Evolutionary conservation across 1,139 yeast genomes (phyloP).

Genomic region (Debaryomyces coudertii): DNA sequence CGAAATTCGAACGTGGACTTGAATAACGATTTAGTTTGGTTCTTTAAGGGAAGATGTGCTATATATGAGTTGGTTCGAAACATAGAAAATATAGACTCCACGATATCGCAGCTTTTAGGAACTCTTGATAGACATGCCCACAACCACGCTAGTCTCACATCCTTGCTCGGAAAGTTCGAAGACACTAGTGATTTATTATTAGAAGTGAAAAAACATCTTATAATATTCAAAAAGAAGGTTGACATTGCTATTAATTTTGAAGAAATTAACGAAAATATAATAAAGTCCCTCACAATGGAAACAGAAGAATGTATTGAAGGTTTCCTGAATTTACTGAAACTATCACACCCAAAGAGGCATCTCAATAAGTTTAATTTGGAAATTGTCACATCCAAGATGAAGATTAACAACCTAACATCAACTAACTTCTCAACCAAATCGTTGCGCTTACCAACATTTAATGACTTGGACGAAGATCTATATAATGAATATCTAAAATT

Average conservation of each 20-base stretch:
- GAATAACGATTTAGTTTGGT: slow-evolving; percentile 41
- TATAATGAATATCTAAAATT: slow-evolving; percentile 34
- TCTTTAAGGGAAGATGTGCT: slow-evolving; percentile 49
- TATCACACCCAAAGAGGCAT: slow-evolving; percentile 45
- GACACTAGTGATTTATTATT: slow-evolving; percentile 42
- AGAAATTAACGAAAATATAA: slow-evolving; percentile 57
- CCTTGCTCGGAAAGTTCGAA: slow-evolving; percentile 31
- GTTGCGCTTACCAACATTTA: slow-evolving; percentile 36
- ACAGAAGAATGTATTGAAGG: slow-evolving; percentile 48
- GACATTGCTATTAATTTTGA: slow-evolving; percentile 60
- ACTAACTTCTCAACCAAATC: slow-evolving; percentile 23
- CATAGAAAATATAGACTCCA: slow-evolving; percentile 50
- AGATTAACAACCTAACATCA: slow-evolving; percentile 29
- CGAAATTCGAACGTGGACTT: slow-evolving; percentile 10
- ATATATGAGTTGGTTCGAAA: slow-evolving; percentile 41
- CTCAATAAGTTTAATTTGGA: slow-evolving; percentile 45
- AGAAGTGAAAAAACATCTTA: slow-evolving; percentile 41
- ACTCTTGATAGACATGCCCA: slow-evolving; percentile 25
- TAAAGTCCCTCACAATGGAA: slow-evolving; percentile 55
- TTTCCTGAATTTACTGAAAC: slow-evolving; percentile 40
- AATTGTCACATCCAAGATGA: slow-evolving; percentile 43
- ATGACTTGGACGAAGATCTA: slow-evolving; percentile 31
- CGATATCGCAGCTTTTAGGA: slow-evolving; percentile 43
- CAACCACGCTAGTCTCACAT: slow-evolving; percentile 9
- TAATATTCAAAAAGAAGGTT: slow-evolving; percentile 44